These are phyloP conservation scores for Dryas integrifolia DNA, from an alignment of 331 rosid genomes.

Conservation along the genomic window DNA sequence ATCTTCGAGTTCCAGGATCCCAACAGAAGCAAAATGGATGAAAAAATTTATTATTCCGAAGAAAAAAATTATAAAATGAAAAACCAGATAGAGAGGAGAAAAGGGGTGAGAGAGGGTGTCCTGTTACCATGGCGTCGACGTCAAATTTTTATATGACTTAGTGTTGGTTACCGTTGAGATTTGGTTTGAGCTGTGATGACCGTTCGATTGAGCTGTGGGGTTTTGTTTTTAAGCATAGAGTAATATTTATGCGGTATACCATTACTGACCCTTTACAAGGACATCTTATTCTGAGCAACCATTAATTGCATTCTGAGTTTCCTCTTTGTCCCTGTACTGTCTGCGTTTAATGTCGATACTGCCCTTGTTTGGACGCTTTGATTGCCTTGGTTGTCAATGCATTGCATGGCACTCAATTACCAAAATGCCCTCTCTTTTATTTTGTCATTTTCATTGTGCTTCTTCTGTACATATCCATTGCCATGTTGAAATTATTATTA, in stretches of 20 bases:
- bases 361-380: constrained; percentile 21
- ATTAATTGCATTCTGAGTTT: constrained; percentile 46
- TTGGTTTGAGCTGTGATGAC: background rate
- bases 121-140: constrained; percentile 24
- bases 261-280: constrained; percentile 12
- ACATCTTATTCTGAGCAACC: constrained; percentile 42
- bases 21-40: constrained; percentile 30
- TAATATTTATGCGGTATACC: background rate
- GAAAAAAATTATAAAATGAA: background rate
- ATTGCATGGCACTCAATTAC: background rate
- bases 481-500: too few species aligned
- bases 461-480: background rate
- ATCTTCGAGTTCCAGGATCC: constrained; percentile 48
- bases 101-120: background rate
- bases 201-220: constrained; percentile 26
- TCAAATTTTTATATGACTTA: constrained; percentile 3
- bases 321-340: constrained; percentile 57
- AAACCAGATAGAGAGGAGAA: background rate
- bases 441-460: background rate
- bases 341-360: constrained; percentile 26
- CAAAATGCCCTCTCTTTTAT: background rate
- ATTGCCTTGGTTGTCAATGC: constrained; percentile 9
- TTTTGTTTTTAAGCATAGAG: background rate
- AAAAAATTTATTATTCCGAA: constrained; percentile 4
- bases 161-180: constrained; percentile 25